Base-by-base conservation (phyloP, 2,329 filamentous ascomycete species). In the Samsoniella hepiali region DNA sequence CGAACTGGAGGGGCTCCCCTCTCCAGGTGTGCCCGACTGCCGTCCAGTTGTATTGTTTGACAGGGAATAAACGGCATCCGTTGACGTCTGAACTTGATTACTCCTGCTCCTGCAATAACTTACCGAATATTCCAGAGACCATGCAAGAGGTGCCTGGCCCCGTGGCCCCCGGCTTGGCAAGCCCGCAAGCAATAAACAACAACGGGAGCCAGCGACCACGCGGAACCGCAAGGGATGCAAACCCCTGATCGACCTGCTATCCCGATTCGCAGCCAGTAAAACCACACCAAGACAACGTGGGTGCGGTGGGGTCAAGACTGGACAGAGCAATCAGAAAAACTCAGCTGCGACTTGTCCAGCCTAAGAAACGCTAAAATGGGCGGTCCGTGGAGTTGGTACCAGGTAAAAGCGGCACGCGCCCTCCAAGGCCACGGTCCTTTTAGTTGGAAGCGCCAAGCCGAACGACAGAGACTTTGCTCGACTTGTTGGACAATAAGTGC, bases 191-290 rank as follows among this genome's bases (percentile, higher is more conserved):
- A 53, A 61, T 45, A 47, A 36, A 22, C 22, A 9, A 11, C 32
- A 3, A 58, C 17, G 36, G 17, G 31, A 31, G 27, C 49, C 31
- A 29, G 22, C 31, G 50, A n/a, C 49, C 50, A 54, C 17, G 31
- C 49, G 32, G 51, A 55, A 55, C 22, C 27, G 15, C 58, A 36
- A 62, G 50, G 58, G 38, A 62, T 31, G 31, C 36, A 47, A 55
- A 55, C 59, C 59, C 59, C 59, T 62, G 59, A 62, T 62, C 58
- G 58, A 47, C 58, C 27, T 45, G 22, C 31, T 27, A 36, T 29
- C 40, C 59, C 42, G 42, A 55, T 55, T 62, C 22, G 34, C 13
- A 15, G 17, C 50, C 58, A 55, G 34, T 47, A 32, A 61, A 47
- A 47, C n/a, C 49, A 54, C 15, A 27, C 57, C 45, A 5, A 22